Evolutionary conservation across 495 filamentous ascomycete genomes (phyloP).

Genomic region (Darksidea phi): DNA sequence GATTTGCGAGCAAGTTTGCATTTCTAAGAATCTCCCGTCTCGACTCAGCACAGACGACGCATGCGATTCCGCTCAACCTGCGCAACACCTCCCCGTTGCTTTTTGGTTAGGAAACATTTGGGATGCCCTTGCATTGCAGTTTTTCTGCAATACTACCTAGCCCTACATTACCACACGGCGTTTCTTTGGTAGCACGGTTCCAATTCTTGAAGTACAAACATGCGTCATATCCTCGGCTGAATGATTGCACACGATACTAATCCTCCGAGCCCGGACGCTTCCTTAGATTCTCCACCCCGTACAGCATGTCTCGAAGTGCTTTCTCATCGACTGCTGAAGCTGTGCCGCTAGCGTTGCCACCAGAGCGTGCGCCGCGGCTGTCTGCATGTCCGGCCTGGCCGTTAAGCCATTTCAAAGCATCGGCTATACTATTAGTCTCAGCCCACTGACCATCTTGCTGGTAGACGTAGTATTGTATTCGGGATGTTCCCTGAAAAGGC

Average conservation of each 20-base stretch:
- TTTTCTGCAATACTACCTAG: too few species aligned
- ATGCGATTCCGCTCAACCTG: too few species aligned
- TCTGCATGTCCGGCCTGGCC: conserved; percentile 9
- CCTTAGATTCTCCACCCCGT: conserved; percentile 68
- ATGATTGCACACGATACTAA: conserved; percentile 3
- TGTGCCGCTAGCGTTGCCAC: neutral
- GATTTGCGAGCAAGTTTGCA: too few species aligned
- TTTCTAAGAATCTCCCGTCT: too few species aligned
- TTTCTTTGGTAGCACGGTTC: too few species aligned
- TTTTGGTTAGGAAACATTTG: too few species aligned
- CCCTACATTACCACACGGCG: too few species aligned
- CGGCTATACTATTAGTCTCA: neutral
- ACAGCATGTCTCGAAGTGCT: conserved; percentile 60
- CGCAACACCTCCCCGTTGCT: too few species aligned
- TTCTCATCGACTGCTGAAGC: conserved; percentile 34
- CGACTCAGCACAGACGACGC: too few species aligned
- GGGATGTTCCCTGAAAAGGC: conserved; percentile 5
- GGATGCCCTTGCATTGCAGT: too few species aligned
- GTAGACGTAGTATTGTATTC: conserved; percentile 27
- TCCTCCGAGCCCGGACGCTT: conserved; percentile 60
- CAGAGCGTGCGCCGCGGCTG: neutral
- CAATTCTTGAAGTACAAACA: neutral
- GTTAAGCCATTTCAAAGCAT: conserved; percentile 25
- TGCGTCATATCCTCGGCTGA: neutral
- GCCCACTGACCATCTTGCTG: conserved; percentile 11